phyloP scores from a whole-genome alignment of 805 yeast genomes.

The Soucietia sequanensis region DNA sequence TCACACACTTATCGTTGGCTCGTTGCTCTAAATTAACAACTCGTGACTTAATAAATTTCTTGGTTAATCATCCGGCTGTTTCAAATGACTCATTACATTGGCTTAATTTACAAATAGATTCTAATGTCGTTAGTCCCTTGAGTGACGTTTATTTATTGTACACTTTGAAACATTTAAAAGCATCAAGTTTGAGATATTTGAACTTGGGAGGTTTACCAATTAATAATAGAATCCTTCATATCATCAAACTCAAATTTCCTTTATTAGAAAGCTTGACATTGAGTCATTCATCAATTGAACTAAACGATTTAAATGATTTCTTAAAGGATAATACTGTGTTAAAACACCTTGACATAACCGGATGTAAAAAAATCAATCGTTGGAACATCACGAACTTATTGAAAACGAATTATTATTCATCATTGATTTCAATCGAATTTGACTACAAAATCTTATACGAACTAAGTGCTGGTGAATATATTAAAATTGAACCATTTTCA shows the following conservation, averaged over 20 bases:
- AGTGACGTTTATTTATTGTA: conserved; percentile 47
- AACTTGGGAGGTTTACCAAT: conserved; percentile 69
- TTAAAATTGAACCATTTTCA: conserved; percentile 28
- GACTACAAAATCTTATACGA: conserved; percentile 56
- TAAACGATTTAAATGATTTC: conserved; percentile 37
- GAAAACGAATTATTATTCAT: conserved; percentile 22
- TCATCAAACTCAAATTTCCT: conserved; percentile 40
- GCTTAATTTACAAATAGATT: conserved; percentile 65
- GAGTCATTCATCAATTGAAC: conserved; percentile 35
- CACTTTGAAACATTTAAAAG: conserved; percentile 43
- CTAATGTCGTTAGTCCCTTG: conserved; percentile 60
- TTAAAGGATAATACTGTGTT: conserved; percentile 34
- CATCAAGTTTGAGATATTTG: conserved; percentile 46
- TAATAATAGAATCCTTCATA: conserved; percentile 33
- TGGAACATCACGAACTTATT: conserved; percentile 47
- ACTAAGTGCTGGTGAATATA: conserved; percentile 37
- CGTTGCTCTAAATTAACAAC: conserved; percentile 63
- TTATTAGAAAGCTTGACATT: conserved; percentile 42
- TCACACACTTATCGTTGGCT: conserved; percentile 72
- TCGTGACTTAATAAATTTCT: conserved; percentile 65
- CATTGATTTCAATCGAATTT: conserved; percentile 63
- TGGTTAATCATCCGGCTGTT: conserved; percentile 69
- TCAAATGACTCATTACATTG: conserved; percentile 50
- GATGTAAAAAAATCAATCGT: conserved; percentile 55
- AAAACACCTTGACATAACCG: conserved; percentile 64